These are phyloP conservation scores for Solanum pimpinellifolium DNA, from an alignment of 257 asterid species.

Conservation along the genomic window DNA sequence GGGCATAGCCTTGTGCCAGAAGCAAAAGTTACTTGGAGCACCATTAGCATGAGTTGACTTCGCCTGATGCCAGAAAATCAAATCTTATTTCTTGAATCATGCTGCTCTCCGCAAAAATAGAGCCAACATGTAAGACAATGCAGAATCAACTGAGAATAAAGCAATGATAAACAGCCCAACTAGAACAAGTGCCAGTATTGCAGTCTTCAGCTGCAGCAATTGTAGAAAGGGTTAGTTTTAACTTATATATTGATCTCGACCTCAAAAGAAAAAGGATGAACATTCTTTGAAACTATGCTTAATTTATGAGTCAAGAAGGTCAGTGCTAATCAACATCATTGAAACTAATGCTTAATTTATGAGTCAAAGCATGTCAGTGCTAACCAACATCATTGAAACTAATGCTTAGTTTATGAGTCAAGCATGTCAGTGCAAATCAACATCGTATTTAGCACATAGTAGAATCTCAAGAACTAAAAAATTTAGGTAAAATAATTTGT, in stretches of 20 bases:
- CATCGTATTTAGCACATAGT: neutral
- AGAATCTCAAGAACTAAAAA: neutral
- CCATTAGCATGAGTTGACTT: neutral
- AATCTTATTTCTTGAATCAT: constrained; percentile 11
- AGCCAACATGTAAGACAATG: constrained; percentile 58
- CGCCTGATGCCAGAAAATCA: neutral
- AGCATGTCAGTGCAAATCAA: neutral
- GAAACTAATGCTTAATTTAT: neutral
- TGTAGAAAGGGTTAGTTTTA: neutral
- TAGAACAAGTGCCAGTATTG: constrained; percentile 71
- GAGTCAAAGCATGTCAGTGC: neutral
- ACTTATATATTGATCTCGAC: neutral
- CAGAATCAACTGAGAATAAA: constrained; percentile 70
- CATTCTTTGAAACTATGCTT: neutral
- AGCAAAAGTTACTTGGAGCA: neutral
- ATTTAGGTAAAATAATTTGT: neutral
- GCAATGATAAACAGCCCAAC: constrained; percentile 74
- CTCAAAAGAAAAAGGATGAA: neutral
- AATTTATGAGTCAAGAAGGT: neutral
- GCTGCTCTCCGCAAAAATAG: constrained; percentile 46
- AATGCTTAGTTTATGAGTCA: neutral
- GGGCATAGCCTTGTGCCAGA: neutral
- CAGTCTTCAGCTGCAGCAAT: constrained; percentile 73
- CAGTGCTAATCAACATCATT: neutral
- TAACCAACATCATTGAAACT: neutral